Conservation (phyloP, 371 early-diverging fungal genomes). For the Circinella minor region DNA sequence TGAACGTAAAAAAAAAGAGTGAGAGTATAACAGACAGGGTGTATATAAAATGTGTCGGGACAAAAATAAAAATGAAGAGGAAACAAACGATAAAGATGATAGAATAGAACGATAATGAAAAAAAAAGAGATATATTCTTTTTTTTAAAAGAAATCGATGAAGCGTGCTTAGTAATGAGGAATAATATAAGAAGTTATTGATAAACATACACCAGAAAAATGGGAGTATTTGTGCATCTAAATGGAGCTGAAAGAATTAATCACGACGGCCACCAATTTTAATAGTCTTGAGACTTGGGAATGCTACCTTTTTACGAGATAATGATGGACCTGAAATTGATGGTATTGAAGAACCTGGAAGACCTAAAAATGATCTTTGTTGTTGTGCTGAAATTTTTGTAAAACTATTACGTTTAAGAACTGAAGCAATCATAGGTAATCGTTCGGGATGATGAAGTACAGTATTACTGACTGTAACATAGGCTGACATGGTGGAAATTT, state of each 20-base stretch:
- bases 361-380: not conserved
- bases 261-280: not conserved
- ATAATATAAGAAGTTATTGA: too few relatives aligned
- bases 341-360: not conserved
- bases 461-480: slow-evolving; percentile 10
- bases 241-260: not conserved
- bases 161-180: too few relatives aligned
- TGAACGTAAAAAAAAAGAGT: too few relatives aligned
- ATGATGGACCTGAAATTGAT: not conserved
- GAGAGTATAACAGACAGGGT: too few relatives aligned
- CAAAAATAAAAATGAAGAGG: too few relatives aligned
- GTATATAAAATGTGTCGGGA: too few relatives aligned
- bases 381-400: not conserved
- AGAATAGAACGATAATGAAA: too few relatives aligned
- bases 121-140: too few relatives aligned
- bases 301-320: not conserved
- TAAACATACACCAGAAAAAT: not conserved
- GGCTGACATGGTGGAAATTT: not conserved
- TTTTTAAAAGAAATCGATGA: too few relatives aligned
- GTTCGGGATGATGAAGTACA: slow-evolving; percentile 15
- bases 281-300: not conserved
- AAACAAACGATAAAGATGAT: too few relatives aligned
- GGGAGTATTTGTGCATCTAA: not conserved
- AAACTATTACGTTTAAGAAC: not conserved
- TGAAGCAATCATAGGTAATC: slow-evolving; percentile 5